Evolutionary conservation across 2,329 filamentous ascomycete species (phyloP).

Genomic region (Epichloe hybrida): DNA sequence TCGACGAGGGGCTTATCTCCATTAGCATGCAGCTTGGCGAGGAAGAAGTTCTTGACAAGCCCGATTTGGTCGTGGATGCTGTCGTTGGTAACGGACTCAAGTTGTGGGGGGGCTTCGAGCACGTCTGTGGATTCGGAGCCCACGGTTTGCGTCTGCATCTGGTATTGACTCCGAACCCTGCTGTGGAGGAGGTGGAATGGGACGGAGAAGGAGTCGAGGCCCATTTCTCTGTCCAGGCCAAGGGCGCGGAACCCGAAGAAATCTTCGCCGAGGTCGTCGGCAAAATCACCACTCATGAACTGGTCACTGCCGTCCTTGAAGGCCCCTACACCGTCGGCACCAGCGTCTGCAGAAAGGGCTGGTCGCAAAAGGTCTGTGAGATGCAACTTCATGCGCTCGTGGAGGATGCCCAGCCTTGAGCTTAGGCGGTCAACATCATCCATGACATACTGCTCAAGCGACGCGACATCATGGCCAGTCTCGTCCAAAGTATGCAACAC

Average conservation of each 20-base stretch:
- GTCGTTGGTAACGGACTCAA: slow-evolving; percentile 67
- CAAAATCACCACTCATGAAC: slow-evolving; percentile 92
- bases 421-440: slow-evolving; percentile 86
- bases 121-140: slow-evolving; percentile 44
- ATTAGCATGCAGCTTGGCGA: slow-evolving; percentile 74
- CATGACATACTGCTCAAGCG: slow-evolving; percentile 73
- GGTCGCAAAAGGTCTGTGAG: slow-evolving; percentile 94
- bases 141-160: slow-evolving; percentile 56
- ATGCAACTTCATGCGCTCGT: slow-evolving; percentile 90
- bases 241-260: slow-evolving; percentile 98
- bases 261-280: slow-evolving; percentile 93
- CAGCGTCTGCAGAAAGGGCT: slow-evolving; percentile 60
- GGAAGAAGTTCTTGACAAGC: slow-evolving; percentile 82
- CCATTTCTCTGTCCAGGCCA: slow-evolving; percentile 82
- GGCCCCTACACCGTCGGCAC: slow-evolving; percentile 71
- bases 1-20: slow-evolving; percentile 70
- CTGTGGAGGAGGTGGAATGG: slow-evolving; percentile 89
- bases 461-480: slow-evolving; percentile 69
- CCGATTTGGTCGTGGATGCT: slow-evolving; percentile 71
- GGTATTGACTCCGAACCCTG: slow-evolving; percentile 73
- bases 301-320: slow-evolving; percentile 97
- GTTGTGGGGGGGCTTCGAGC: slow-evolving; percentile 57
- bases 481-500: slow-evolving; percentile 76
- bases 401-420: slow-evolving; percentile 65
- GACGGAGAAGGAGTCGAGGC: slow-evolving; percentile 74